A percentile compares a stretch with the other conserved stretches of the same genome.
phyloP scores from a whole-genome alignment of 805 yeast species.

The Cyberlindnera mycetangii region DNA sequence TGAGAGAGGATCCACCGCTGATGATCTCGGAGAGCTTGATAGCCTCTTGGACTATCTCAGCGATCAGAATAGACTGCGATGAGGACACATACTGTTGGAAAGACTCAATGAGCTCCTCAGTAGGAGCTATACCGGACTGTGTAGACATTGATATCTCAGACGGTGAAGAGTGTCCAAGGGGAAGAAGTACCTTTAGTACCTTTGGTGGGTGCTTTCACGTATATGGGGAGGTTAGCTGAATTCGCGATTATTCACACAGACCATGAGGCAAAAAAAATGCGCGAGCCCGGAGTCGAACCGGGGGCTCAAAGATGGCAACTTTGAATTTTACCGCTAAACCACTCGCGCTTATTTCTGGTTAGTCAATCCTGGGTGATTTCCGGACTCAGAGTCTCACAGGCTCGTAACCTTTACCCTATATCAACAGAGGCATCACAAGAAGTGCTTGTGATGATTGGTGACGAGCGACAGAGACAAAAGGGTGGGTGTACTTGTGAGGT shows the following conservation, averaged over 20 bases:
- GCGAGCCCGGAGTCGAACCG: conserved; percentile 61
- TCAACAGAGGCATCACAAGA: too few species aligned
- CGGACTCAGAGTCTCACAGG: not conserved
- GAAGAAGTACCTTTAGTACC: too few species aligned
- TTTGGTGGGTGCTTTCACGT: too few species aligned
- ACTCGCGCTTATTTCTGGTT: conserved; percentile 37
- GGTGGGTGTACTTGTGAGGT: too few species aligned
- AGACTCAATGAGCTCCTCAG: conserved; percentile 40
- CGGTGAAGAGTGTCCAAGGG: too few species aligned
- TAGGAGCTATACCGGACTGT: conserved; percentile 58
- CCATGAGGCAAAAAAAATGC: conserved; percentile 41
- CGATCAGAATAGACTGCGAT: conserved; percentile 35
- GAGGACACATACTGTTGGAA: conserved; percentile 42
- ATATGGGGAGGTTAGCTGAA: too few species aligned
- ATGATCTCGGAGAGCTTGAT: conserved; percentile 35
- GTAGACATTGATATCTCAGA: conserved; percentile 43
- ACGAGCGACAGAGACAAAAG: too few species aligned
- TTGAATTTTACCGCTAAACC: conserved; percentile 57
- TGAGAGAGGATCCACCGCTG: conserved; percentile 32
- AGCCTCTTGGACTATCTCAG: conserved; percentile 35
- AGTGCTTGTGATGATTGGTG: too few species aligned
- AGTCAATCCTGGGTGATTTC: not conserved
- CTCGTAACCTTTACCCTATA: not conserved
- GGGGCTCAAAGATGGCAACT: conserved; percentile 60
- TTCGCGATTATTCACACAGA: not conserved